phyloP scores from a whole-genome alignment of 2,329 filamentous ascomycete species.

The Zarea fungicola region DNA sequence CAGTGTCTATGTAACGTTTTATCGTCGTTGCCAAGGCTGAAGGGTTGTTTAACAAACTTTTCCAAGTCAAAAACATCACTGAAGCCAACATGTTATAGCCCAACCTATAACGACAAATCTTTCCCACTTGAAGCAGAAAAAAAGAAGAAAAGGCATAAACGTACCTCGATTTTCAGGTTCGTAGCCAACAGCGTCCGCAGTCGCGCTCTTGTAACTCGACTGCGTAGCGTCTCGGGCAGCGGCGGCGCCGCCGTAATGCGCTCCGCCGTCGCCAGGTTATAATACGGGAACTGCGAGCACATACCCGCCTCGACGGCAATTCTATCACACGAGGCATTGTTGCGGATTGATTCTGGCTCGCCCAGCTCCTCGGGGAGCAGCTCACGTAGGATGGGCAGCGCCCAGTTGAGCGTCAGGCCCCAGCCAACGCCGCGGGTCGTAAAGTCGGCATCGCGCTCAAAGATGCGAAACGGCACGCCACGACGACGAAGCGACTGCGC shows the following conservation, averaged over 20 bases:
- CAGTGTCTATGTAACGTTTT: too few relatives aligned
- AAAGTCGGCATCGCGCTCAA: slow-evolving; percentile 47
- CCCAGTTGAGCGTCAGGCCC: slow-evolving; percentile 62
- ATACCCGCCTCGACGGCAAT: slow-evolving; percentile 42
- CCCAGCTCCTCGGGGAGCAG: slow-evolving; percentile 44
- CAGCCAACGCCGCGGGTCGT: slow-evolving; percentile 48
- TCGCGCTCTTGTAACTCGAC: slow-evolving; percentile 43
- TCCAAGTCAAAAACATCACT: too few relatives aligned
- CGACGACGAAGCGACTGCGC: slow-evolving; percentile 29
- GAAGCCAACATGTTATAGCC: too few relatives aligned
- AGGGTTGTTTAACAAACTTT: too few relatives aligned
- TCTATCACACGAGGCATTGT: slow-evolving; percentile 47
- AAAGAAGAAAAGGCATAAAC: too few relatives aligned
- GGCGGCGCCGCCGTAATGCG: slow-evolving; percentile 35
- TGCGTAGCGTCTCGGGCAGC: slow-evolving; percentile 38
- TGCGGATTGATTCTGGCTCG: slow-evolving; percentile 35
- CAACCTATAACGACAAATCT: too few relatives aligned
- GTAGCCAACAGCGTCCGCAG: slow-evolving; percentile 41
- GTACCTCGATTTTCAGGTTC: slow-evolving; percentile 42
- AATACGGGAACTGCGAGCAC: slow-evolving; percentile 47
- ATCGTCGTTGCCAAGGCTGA: too few relatives aligned
- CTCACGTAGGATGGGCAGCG: slow-evolving; percentile 44
- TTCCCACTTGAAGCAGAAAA: too few relatives aligned
- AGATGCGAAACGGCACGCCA: slow-evolving; percentile 41
- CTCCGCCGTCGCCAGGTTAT: slow-evolving; percentile 48